Base-by-base conservation (phyloP, 306 rosid species). In the Coriaria nepalensis region DNA sequence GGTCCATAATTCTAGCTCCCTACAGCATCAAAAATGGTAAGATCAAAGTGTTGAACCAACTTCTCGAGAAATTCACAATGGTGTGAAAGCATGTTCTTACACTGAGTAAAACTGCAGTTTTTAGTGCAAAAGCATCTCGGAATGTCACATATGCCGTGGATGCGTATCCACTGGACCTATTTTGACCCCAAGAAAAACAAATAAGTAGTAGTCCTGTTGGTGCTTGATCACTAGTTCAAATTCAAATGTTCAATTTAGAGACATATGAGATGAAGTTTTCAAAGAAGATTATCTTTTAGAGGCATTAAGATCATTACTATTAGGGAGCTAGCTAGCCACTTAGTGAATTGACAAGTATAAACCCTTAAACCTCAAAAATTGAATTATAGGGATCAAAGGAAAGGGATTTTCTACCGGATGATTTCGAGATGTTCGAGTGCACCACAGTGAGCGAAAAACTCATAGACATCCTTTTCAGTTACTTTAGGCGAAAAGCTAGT, bases 131-230 rank as follows among this genome's bases (percentile, higher is more conserved):
- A 40, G 79, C 78, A 68, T 90, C 98, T 53, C 46, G 71, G 68
- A 85, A 90, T 53, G 92, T 85, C 73, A 90, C 95, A 56, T 81
- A 90, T 60, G 95, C 94, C 47, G 76, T 68, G 57, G 71, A 69
- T 0, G 70, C 77, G 68, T 66, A 39, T 45, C 73, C 94, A 29
- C 64, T 82, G 6, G 74, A 73, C 64, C 98, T 85, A 82, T 52
- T 61, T 49, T 20, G 29, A 20, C 29, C 29, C 29, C 56, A 50
- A 49, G 37, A 65, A 49, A 64, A 58, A 43, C 39, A 37, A 35
- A 45, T 34, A 52, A 10, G 34, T 37, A 39, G 6, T 10, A 52
- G 57, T 38, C 41, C 9, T 20, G 47, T 32, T 5, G 29, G 2
- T 20, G 29, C 29, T 20, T 20, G 29, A 20, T 20, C 29, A 20